A percentile compares a stretch with the other conserved stretches of the same genome.
Conservation (phyloP, 768 basidiomycete genomes). For the Pleurotus tuoliensis region DNA sequence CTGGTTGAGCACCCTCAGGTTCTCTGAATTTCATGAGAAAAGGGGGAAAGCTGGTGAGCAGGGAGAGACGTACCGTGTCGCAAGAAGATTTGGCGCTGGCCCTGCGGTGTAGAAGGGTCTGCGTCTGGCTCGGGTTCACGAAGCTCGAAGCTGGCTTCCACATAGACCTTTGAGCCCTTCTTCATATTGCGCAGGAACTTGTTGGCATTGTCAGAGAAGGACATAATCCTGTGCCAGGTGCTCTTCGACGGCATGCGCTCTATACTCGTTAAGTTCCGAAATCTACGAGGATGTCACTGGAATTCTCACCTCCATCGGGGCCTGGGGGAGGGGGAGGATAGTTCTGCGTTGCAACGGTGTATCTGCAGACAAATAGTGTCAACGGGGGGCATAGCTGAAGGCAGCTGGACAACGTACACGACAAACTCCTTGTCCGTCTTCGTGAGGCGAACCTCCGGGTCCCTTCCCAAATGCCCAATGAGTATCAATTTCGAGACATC, state of each 20-base stretch:
- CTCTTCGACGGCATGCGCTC: slow-evolving; percentile 49
- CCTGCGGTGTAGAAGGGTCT: slow-evolving; percentile 62
- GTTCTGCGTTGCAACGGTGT: slow-evolving; percentile 73
- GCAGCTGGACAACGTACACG: too few relatives aligned
- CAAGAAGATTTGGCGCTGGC: slow-evolving; percentile 80
- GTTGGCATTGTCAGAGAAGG: slow-evolving; percentile 61
- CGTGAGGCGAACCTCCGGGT: slow-evolving; percentile 66
- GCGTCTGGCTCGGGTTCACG: slow-evolving; percentile 66
- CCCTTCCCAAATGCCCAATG: slow-evolving; percentile 66
- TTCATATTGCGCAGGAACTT: slow-evolving; percentile 60
- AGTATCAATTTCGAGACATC: slow-evolving; percentile 77
- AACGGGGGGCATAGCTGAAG: too few relatives aligned
- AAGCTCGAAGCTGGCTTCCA: slow-evolving; percentile 76
- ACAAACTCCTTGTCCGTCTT: slow-evolving; percentile 78
- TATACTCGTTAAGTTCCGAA: slow-evolving; percentile 23
- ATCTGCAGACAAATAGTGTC: too few relatives aligned
- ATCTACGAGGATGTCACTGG: too few relatives aligned
- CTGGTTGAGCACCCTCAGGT: slow-evolving; percentile 12
- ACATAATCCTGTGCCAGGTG: slow-evolving; percentile 76
- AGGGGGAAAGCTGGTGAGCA: neutral
- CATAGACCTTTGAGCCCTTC: slow-evolving; percentile 75
- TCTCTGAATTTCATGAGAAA: slow-evolving; percentile 3
- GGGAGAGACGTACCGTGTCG: slow-evolving; percentile 56
- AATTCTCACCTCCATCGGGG: slow-evolving; percentile 55
- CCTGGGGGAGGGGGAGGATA: slow-evolving; percentile 52